These are phyloP conservation scores for Geranium incanum DNA, from an alignment of 441 rosid genomes.

Conservation along the genomic window DNA sequence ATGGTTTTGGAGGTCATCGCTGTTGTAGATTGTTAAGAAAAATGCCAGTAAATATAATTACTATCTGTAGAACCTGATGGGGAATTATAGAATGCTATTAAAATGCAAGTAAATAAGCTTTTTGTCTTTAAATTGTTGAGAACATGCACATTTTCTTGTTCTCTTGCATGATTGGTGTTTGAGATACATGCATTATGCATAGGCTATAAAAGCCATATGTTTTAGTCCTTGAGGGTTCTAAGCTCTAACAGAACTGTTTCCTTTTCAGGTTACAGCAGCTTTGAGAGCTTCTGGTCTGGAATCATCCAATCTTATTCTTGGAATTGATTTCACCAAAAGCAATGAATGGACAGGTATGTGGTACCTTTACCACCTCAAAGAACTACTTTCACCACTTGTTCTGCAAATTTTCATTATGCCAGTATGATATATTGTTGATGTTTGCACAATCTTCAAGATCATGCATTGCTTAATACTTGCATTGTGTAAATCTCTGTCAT, in stretches of 20 bases:
- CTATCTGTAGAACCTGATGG: neutral
- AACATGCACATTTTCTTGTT: neutral
- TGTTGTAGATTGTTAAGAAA: neutral
- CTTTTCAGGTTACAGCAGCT: conserved; percentile 53
- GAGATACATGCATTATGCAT: neutral
- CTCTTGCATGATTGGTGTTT: neutral
- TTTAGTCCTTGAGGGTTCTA: neutral
- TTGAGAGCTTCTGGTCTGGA: conserved; percentile 70
- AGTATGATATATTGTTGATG: neutral
- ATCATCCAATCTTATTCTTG: conserved; percentile 82
- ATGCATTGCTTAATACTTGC: neutral
- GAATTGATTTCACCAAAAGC: conserved; percentile 91
- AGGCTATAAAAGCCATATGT: neutral
- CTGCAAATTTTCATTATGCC: neutral
- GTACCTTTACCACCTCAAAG: neutral
- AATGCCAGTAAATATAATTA: neutral
- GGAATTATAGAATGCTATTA: neutral
- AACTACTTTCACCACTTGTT: neutral
- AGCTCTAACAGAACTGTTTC: neutral
- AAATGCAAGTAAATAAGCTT: neutral
- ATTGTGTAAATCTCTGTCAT: too few species aligned
- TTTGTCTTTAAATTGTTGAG: neutral
- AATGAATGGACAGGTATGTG: conserved; percentile 68
- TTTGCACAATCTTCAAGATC: neutral
- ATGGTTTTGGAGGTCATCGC: neutral